Base-by-base conservation (phyloP, 345 rosid species). In the Brassica juncea region DNA sequence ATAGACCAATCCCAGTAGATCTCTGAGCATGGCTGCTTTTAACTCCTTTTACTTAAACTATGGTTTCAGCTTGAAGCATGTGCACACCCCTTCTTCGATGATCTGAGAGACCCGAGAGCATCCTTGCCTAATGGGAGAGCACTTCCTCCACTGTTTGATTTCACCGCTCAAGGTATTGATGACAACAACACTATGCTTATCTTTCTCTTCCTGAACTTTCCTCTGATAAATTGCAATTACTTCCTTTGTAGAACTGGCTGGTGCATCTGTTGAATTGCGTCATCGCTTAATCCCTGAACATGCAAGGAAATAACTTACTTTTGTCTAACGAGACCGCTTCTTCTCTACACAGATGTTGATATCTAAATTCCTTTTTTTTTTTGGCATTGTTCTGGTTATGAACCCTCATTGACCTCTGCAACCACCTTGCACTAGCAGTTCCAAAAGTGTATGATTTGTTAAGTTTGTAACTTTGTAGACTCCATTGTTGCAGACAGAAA, bases 41-140 rank as follows among this genome's bases (percentile, higher is more conserved):
- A 21, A 52, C 66, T 75, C 52, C 7, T 11, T 11, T 67, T 15
- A 12, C 9, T 6, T 55, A 8, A 16, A 28, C 12, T 61, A 6
- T 59, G 11, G n/a, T 54, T 72, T 83, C 88, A 94, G 98, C 73
- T 94, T 88, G 97, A 92, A 83, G 98, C 96, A 61, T 94, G 98
- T 75, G 93, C 96, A 6, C 98, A 94, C 72, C 93, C 97, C 0
- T 94, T 94, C 88, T 94, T 94, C 44, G 88, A 94, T 82, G 90
- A 85, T 77, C 71, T 94, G 77, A 85, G 98, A 82, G 86, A 89
- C 63, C 94, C 97, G 39, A 85, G 82, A 78, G 87, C 89, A 23
- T 82, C 90, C 76, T 88, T 94, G 83, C 97, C 97, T 39, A 90
- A 87, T n/a, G 98, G 96, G n/a, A 88, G 90, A 66, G 84, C 92